Base-by-base conservation (phyloP, 2,329 filamentous ascomycete species). In the Trichophyton verrucosum region DNA sequence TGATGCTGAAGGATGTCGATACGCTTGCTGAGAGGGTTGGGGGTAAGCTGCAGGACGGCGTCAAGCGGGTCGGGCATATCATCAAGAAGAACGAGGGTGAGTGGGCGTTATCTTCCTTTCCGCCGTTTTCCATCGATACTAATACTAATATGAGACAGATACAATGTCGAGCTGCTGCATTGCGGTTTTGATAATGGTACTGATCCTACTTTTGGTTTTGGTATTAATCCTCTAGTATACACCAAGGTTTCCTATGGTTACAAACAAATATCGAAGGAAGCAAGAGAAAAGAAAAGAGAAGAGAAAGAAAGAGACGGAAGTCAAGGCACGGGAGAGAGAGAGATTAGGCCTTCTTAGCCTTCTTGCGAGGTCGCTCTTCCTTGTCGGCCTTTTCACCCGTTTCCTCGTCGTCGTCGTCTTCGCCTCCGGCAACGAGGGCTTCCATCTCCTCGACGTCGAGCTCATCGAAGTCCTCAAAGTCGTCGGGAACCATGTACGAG, bases 91-190 rank as follows among this genome's bases (percentile, higher is more conserved):
- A 96, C 73, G 94, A 99, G 81, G 94, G 96, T 82, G 24, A 49
- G 46, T 82, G 24, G 30, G 46, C 77, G 62, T 55, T n/a, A 51
- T 61, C 55, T 59, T 33, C 44, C 3, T 20, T 17, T 13, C 20
- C 13, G n/a, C 17, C 27, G 27, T 30, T 30, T 30, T 30, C 27
- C 27, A 30, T 30, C 27, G 55, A 61, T 61, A 65, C 15, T 64
- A 55, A 63, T 62, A 38, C 7, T 66, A 60, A 65, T 66, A 56
- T 60, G 55, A 63, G 65, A 64, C 68, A 85, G 83, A 86, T 75
- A 80, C 79, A 60, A 81, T 80, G 77, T 96, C 90, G 67, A 90
- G 90, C 73, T 96, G 90, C 77, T 97, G 91, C 74, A 96, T 99
- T 67, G 89, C 80, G 3, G 77, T 95, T 20, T 80, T 97, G 67